Percentiles rank a stretch among this genome's conserved stretches.
These are phyloP conservation scores for Heterotrichella gracilis DNA, from an alignment of 352 stramenopile species.

Conservation along the genomic window DNA sequence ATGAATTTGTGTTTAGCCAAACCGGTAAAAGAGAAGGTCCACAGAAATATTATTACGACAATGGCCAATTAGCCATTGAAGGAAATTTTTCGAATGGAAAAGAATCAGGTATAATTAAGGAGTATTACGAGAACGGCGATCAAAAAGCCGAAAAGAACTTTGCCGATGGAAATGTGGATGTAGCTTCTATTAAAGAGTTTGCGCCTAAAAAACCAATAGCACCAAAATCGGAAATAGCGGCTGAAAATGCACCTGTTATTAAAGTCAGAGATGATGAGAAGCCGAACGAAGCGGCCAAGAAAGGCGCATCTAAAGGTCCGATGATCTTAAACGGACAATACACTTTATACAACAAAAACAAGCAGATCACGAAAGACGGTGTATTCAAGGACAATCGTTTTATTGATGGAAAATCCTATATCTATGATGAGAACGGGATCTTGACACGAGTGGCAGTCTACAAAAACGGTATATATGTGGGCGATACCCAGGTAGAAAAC, in stretches of 20 bases:
- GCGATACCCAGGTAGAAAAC: background rate
- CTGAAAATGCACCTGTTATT: background rate
- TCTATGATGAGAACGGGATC: background rate
- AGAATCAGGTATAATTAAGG: background rate
- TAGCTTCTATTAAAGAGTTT: background rate
- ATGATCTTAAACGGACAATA: constrained; percentile 1
- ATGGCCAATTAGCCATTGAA: background rate
- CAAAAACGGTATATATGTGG: background rate
- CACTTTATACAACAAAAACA: background rate
- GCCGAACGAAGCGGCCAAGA: background rate
- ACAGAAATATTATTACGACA: constrained; percentile 9
- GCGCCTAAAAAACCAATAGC: background rate
- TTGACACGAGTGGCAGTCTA: background rate
- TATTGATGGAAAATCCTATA: background rate
- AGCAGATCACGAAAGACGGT: background rate
- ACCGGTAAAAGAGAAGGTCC: background rate
- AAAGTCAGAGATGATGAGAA: background rate
- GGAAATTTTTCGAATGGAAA: background rate
- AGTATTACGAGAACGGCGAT: constrained; percentile 7
- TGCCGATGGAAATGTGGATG: background rate
- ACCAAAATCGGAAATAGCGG: background rate
- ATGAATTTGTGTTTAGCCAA: background rate
- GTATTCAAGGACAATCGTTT: constrained; percentile 3
- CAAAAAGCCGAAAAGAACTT: background rate
- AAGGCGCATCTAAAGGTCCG: background rate